Base-by-base conservation (phyloP, 257 asterid genomes). In the Solanum chiquidenum region DNA sequence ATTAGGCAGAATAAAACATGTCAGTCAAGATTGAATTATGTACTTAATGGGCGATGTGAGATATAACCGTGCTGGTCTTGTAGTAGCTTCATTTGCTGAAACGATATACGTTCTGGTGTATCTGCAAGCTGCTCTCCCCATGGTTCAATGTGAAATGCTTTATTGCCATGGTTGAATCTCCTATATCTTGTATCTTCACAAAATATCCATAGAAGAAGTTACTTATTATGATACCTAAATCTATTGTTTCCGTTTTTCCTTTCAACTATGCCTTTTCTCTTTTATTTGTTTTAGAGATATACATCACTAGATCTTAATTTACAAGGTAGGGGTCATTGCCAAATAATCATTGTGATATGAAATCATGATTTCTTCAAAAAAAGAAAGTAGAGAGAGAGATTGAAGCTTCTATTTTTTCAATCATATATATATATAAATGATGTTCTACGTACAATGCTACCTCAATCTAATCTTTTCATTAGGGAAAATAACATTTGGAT, bases 401-500 rank as follows among this genome's bases (percentile, higher is more conserved):
- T 58, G 66, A 58, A 20, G 66, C 12, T 58, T 58, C 12, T 7
- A 20, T 7, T 20, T 52, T 52, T 55, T 14, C 25, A 58, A 58
- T 58, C 66, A 58, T 58, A 58, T 20, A 12, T 33, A 23, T 76
- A 18, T 29, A 49, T 49, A 49, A 49, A 82, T 29, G 42, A 18
- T 29, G 68, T 49, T 82, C 84, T 69, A 82, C 66, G 66, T 58
- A 58, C 71, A 73, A 49, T 85, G 80, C 87, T 94, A 90, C 52
- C 82, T 86, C 89, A 92, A 83, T 87, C 93, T 92, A 86, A 92
- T 87, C 46, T 91, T 93, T 89, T 89, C 95, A 83, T 90, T 89
- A 10, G 90, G 92, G 14, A 93, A 75, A 60, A 92, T 88, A 71
- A 92, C 87, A 64, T 94, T 92, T 33, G 95, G 98, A 89, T 95